phyloP scores from a whole-genome alignment of 768 basidiomycete genomes.

The Hysterangium stoloniferum region DNA sequence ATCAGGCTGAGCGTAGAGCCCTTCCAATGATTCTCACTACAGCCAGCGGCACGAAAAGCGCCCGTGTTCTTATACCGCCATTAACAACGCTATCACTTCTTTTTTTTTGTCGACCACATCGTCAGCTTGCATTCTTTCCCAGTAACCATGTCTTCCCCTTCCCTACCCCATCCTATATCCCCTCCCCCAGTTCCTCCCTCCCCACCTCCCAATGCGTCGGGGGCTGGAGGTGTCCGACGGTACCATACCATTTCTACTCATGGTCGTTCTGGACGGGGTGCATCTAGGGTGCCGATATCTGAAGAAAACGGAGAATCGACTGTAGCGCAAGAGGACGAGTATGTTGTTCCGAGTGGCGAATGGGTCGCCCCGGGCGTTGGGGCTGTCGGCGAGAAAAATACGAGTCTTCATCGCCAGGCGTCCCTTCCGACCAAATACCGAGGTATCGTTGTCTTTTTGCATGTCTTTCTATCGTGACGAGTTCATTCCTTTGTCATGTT shows the following conservation, averaged over 20 bases:
- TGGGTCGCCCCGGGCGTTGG: slow-evolving; percentile 63
- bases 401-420: slow-evolving; percentile 63
- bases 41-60: too few relatives aligned
- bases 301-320: slow-evolving; percentile 41
- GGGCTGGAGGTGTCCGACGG: slow-evolving; percentile 51
- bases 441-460: slow-evolving; percentile 31
- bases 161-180: slow-evolving; percentile 23
- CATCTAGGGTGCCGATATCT: slow-evolving; percentile 54
- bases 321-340: slow-evolving; percentile 50
- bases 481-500: slow-evolving; percentile 1
- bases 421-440: slow-evolving; percentile 74
- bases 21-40: too few relatives aligned
- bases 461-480: slow-evolving; percentile 15
- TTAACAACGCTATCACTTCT: too few relatives aligned
- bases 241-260: slow-evolving; percentile 79
- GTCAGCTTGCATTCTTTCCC: background rate
- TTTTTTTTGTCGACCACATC: too few relatives aligned
- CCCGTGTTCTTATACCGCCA: too few relatives aligned
- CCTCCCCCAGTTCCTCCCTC: slow-evolving; percentile 35
- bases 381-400: slow-evolving; percentile 76
- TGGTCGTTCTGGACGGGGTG: slow-evolving; percentile 54
- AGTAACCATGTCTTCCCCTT: slow-evolving; percentile 2
- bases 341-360: slow-evolving; percentile 62
- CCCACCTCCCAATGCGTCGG: slow-evolving; percentile 17
- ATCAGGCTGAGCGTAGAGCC: too few relatives aligned